Percentiles rank a stretch among this genome's conserved stretches.
These are phyloP conservation scores for Colletotrichum higginsianum DNA, from an alignment of 2,329 filamentous ascomycete genomes.

Conservation along the genomic window DNA sequence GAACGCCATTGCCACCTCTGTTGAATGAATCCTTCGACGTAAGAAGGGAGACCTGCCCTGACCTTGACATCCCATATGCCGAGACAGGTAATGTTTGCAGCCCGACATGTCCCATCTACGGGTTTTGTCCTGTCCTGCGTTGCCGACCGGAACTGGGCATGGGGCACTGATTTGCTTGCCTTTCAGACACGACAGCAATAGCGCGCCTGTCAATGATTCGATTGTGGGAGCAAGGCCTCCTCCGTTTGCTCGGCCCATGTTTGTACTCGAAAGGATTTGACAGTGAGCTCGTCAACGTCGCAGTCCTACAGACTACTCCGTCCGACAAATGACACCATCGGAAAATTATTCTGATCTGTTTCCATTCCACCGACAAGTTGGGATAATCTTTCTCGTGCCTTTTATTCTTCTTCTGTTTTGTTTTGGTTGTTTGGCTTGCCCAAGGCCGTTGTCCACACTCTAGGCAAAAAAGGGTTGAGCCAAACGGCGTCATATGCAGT, in stretches of 20 bases:
- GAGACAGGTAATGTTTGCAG: conserved; percentile 35
- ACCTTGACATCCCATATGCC: conserved; percentile 33
- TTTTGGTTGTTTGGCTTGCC: background rate
- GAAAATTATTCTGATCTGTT: background rate
- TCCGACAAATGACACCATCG: conserved; percentile 1
- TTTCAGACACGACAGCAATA: background rate
- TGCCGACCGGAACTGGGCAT: conserved; percentile 7
- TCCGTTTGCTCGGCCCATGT: background rate
- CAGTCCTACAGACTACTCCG: conserved; percentile 5
- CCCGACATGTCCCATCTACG: conserved; percentile 19
- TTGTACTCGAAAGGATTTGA: background rate
- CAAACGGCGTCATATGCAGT: background rate
- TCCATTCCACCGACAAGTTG: background rate
- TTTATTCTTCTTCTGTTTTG: too few species aligned
- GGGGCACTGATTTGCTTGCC: too few species aligned
- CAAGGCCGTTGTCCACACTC: background rate
- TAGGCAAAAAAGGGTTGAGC: too few species aligned
- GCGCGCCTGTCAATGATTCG: background rate
- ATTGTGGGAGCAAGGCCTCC: background rate
- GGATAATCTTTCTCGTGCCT: background rate
- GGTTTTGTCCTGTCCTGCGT: conserved; percentile 3
- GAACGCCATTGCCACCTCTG: background rate
- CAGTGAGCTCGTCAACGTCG: conserved; percentile 15
- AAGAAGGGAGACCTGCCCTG: background rate
- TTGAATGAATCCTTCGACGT: conserved; percentile 1